Percentiles rank a stretch among this genome's conserved stretches.
Conservation (phyloP, 495 filamentous ascomycete genomes). For the Penicillium egyptiacum region DNA sequence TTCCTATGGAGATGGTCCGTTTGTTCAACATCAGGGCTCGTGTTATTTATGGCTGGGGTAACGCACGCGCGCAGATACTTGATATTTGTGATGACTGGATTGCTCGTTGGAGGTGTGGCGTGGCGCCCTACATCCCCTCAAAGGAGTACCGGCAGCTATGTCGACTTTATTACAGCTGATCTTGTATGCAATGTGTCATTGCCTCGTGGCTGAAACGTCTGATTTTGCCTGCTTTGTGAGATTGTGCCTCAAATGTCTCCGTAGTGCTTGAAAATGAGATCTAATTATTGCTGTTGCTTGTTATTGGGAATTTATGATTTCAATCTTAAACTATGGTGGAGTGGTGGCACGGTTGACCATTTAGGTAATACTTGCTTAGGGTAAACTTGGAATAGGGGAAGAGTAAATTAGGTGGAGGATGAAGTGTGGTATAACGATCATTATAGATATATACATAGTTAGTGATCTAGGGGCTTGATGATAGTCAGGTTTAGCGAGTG, state of each 20-base stretch:
- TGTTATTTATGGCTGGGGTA: neutral
- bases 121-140: neutral
- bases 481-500: neutral
- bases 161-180: neutral
- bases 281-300: neutral
- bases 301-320: neutral
- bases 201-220: neutral
- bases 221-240: neutral
- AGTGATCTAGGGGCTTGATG: neutral
- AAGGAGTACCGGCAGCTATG: neutral
- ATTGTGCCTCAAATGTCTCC: neutral
- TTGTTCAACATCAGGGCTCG: conserved; percentile 1
- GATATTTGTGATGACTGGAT: neutral
- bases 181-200: neutral
- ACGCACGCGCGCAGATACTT: neutral
- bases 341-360: too few species aligned
- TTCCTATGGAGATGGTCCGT: neutral
- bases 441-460: too few species aligned
- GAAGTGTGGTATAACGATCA: neutral
- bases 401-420: neutral
- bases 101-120: neutral
- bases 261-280: neutral
- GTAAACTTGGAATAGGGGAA: neutral
- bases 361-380: too few species aligned
- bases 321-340: neutral